Conservation (phyloP, 441 rosid species). For the Francoa sonchifolia region DNA sequence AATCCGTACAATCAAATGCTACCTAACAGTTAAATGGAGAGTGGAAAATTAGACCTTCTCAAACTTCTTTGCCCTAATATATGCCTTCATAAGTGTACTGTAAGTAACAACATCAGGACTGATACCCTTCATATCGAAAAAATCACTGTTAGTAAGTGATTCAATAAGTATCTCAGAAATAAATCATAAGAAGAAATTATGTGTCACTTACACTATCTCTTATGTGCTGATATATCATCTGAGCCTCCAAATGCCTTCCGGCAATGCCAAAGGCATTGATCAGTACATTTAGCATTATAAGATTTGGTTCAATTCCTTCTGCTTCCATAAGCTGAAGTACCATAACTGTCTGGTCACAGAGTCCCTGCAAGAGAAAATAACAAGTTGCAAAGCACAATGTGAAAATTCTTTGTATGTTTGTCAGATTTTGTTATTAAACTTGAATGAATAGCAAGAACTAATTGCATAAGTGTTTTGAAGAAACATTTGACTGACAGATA, state of each 20-base stretch:
- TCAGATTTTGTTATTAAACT: too few relatives aligned
- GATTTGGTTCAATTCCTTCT: conserved; percentile 51
- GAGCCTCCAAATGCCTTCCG: conserved; percentile 50
- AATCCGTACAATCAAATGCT: too few relatives aligned
- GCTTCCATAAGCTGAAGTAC: conserved; percentile 61
- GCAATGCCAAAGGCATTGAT: conserved; percentile 60
- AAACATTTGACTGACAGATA: too few relatives aligned
- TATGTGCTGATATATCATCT: conserved; percentile 38
- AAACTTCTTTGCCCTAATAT: conserved; percentile 44
- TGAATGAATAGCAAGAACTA: too few relatives aligned
- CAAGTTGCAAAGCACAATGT: conserved; percentile 1
- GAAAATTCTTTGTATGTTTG: background rate
- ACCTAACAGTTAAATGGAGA: background rate
- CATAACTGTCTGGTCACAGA: conserved; percentile 44
- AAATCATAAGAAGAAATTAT: too few relatives aligned
- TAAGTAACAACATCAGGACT: conserved; percentile 56
- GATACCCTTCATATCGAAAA: conserved; percentile 43
- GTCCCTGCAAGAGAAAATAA: conserved; percentile 25
- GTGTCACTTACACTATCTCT: conserved; percentile 34
- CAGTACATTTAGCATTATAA: conserved; percentile 53
- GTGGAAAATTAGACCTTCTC: conserved; percentile 29
- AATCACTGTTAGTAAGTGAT: conserved; percentile 7
- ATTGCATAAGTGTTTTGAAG: too few relatives aligned
- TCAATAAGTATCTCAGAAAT: background rate
- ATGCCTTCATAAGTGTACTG: conserved; percentile 61